Evolutionary conservation across 164 flowering plant species (phyloP), one percentile per base, ranked within the genome.

Genomic region (Pachysandra terminalis): DNA sequence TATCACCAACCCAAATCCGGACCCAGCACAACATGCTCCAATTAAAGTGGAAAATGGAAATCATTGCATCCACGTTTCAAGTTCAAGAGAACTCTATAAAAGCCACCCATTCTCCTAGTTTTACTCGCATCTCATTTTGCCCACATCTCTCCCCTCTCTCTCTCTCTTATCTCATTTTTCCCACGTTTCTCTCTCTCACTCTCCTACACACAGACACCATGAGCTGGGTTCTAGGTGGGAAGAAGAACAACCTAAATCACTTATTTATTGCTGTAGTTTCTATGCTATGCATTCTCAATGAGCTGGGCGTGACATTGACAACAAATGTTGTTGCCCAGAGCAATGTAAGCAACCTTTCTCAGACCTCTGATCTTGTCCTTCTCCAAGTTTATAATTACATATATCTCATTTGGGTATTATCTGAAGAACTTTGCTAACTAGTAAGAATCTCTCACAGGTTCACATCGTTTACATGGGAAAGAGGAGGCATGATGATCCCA

Each of bases 401-500:
- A 6, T 6, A 41, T 13, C n/a, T n/a, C n/a, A n/a, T n/a, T n/a
- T n/a, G n/a, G n/a, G n/a, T n/a, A n/a, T n/a, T n/a, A n/a, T n/a
- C n/a, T n/a, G n/a, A n/a, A n/a, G 37, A 32, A 32, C 37, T 32
- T 32, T 32, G 3, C 37, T 32, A 32, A 32, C 7, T 3, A 32
- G 16, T 35, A 8, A 19, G 27, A n/a, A n/a, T n/a, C n/a, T 45
- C 12, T 0, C 7, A 58, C 70, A 74, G 79, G 68, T 76, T 35
- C 48, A 76, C 64, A 72, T 76, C 15, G 71, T 76, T 41, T 71
- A 72, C 56, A 35, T 76, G 71, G 79, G 73, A 40, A 53, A 69
- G 16, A 73, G 48, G 32, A 70, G 53, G 4, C 64, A 76, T n/a
- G 53, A 61, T 27, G 71, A 76, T 58, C 62, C 23, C 1, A 23